Base-by-base conservation (phyloP, 106 monocot species). In the Posidonia australis region DNA sequence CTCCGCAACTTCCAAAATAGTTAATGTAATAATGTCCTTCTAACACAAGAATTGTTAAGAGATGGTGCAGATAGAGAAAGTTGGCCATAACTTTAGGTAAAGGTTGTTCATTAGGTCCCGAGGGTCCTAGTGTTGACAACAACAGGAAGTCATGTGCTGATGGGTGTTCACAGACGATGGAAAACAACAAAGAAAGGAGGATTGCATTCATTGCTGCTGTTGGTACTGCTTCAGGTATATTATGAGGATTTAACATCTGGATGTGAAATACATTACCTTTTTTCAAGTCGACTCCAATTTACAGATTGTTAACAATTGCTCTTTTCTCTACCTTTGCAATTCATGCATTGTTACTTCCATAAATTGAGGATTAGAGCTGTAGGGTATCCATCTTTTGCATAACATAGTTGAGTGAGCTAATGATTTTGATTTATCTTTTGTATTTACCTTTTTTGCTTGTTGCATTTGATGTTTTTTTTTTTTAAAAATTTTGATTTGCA, bases 111-210 rank as follows among this genome's bases (percentile, higher is more conserved):
- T 70, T 99, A 60, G 98, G 98, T 46, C 98, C 98, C 43, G 98
- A 99, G 68, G 98, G 98, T 21, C 98, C 98, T n/a, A 99, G 91
- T 74, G 98, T 99, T 51, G 98, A n/a, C n/a, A n/a, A 99, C 74
- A 99, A 91, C 64, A 91, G 98, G 13, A 91, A 88, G 74, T 99
- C 98, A n/a, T 99, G 98, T 68, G 98, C 98, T 24, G 64, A 85
- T 79, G 98, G 98, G 20, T 99, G 90, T 76, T 87, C 98, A 49
- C 84, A 91, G 71, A 88, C 91, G 98, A 91, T 91, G 85, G 98
- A 91, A 65, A 99, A 91, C 61, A 99, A 91, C 61, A 77, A 88
- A 76, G 98, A 99, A 67, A 91, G 98, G 65, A 87, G 85, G 64
- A 99, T 91, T 67, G 91, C 98, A 41, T 83, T 99, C 64, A 70